Conservation (phyloP, 2,329 filamentous ascomycete genomes). For the Trichoderma atrobrunneum region DNA sequence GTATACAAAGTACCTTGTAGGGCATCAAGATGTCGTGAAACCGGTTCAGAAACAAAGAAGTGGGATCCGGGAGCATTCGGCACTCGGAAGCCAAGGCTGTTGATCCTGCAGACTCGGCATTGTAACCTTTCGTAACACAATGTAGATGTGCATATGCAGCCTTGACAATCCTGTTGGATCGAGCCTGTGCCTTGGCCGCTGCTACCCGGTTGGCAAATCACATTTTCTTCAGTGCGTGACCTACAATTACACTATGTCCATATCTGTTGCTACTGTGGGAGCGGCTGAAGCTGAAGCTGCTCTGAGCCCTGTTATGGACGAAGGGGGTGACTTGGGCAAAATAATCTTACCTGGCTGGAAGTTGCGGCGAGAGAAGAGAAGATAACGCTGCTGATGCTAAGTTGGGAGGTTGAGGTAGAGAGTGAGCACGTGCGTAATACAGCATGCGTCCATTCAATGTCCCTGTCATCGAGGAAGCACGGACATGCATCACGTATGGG, state of each 20-base stretch:
- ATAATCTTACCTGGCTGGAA: background rate
- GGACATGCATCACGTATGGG: background rate
- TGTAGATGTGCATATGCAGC: background rate
- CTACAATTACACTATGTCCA: background rate
- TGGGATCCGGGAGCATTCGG: background rate
- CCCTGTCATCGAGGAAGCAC: background rate
- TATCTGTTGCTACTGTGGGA: background rate
- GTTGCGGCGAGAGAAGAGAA: conserved; percentile 5
- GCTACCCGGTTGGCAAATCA: background rate
- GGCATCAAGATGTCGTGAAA: background rate
- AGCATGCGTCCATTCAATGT: background rate
- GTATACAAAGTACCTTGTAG: background rate
- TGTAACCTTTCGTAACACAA: background rate
- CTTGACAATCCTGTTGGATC: background rate
- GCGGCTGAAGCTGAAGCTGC: background rate
- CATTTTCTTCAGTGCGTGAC: background rate
- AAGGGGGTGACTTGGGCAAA: background rate
- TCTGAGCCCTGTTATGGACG: background rate
- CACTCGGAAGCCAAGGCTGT: no score
- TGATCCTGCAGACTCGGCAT: background rate
- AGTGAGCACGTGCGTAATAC: background rate
- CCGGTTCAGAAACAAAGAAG: background rate
- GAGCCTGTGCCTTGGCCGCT: background rate
- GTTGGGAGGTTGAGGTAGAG: background rate
- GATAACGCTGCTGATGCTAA: background rate